phyloP scores from a whole-genome alignment of 176 grass and related monocot species.

The Carex scoparia region DNA sequence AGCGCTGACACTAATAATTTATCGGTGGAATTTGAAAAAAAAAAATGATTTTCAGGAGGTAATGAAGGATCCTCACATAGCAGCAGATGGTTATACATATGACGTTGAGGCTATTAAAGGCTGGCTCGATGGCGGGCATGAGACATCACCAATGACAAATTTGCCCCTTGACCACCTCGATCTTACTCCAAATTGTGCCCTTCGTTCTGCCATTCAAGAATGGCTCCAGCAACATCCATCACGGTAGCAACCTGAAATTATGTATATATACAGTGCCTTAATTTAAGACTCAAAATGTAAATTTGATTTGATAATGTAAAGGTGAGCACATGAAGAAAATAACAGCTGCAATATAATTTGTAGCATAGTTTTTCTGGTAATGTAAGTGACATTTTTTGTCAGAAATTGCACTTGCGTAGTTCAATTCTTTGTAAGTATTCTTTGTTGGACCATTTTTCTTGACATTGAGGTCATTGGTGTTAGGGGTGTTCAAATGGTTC shows the following conservation, averaged over 20 bases:
- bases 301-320: neutral
- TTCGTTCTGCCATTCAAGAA: constrained; percentile 58
- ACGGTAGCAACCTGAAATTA: neutral
- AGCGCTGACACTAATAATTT: neutral
- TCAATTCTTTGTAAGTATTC: too few species aligned
- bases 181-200: constrained; percentile 44
- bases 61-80: constrained; percentile 73
- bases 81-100: constrained; percentile 67
- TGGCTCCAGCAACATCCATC: constrained; percentile 27
- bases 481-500: too few species aligned
- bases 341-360: too few species aligned
- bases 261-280: too few species aligned
- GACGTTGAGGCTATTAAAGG: constrained; percentile 68
- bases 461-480: too few species aligned
- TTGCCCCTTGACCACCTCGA: constrained; percentile 30
- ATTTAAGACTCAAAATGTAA: neutral
- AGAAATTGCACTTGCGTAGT: too few species aligned
- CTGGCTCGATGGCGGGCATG: constrained; percentile 53
- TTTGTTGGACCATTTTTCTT: too few species aligned
- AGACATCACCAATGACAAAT: constrained; percentile 75
- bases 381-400: too few species aligned
- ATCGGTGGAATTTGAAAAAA: neutral
- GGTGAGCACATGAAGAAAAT: too few species aligned
- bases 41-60: constrained; percentile 44
- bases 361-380: too few species aligned